These are phyloP conservation scores for Cyberlindnera euphorbiiphila DNA, from an alignment of 805 yeast genomes.

Conservation along the genomic window DNA sequence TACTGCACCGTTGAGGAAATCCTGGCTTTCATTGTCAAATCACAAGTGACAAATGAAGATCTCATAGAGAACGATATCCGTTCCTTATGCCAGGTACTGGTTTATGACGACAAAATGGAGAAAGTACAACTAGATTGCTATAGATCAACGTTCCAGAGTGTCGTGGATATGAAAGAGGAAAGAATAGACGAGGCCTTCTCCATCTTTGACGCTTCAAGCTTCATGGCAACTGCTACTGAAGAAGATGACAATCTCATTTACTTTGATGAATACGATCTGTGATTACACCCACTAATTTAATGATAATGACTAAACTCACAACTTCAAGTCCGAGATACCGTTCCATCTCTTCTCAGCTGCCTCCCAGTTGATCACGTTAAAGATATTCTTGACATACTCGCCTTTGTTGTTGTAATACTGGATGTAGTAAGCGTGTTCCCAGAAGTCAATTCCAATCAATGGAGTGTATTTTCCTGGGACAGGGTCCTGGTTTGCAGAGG, in stretches of 20 bases:
- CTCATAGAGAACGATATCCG: slow-evolving; percentile 70
- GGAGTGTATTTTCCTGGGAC: slow-evolving; percentile 38
- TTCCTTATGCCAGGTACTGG: slow-evolving; percentile 80
- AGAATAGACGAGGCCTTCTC: slow-evolving; percentile 31
- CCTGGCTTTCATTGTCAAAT: slow-evolving; percentile 63
- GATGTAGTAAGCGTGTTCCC: slow-evolving; percentile 53
- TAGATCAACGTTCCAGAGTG: slow-evolving; percentile 80
- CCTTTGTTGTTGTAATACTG: slow-evolving; percentile 49
- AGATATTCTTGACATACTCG: slow-evolving; percentile 47
- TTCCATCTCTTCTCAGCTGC: slow-evolving; percentile 44
- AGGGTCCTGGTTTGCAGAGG: slow-evolving; percentile 47
- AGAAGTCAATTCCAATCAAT: slow-evolving; percentile 48
- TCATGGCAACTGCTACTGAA: slow-evolving; percentile 34
- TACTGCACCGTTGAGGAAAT: slow-evolving; percentile 74
- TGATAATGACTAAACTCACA: slow-evolving; percentile 1
- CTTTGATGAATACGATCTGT: slow-evolving; percentile 46
- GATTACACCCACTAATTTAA: background rate
- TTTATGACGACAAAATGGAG: slow-evolving; percentile 83
- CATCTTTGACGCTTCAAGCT: slow-evolving; percentile 40
- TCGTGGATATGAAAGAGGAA: slow-evolving; percentile 53
- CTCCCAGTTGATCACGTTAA: slow-evolving; percentile 49
- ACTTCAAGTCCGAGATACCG: slow-evolving; percentile 15
- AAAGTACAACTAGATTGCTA: slow-evolving; percentile 57
- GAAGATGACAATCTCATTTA: slow-evolving; percentile 36
- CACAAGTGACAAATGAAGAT: slow-evolving; percentile 80